Evolutionary conservation across 1,284 basidiomycete genomes (phyloP), one percentile per base, ranked within the genome.

Genomic region (Puccinia hordei): DNA sequence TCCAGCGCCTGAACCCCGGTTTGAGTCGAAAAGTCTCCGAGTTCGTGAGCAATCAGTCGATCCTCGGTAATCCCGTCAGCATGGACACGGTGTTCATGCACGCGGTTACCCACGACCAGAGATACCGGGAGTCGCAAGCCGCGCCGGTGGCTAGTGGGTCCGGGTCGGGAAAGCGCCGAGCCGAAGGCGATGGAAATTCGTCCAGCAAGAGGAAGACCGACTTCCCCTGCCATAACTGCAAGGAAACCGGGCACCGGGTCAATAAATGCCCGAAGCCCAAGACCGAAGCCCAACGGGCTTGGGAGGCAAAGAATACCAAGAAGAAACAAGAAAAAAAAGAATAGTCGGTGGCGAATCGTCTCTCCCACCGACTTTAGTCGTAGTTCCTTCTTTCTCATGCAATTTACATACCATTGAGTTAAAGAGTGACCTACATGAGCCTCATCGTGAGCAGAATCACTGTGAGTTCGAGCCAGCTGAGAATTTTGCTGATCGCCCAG

Each of bases 261-360:
- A 30, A 6, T 2, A 33, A 30, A 0, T 59, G 27, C 30, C 27
- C 27, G 0, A 1, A 10, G 30, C 57, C 27, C 15, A 59, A 59
- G 30, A 33, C 57, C 4, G 57, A 30, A 0, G 27, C 12, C 2
- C 57, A 59, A 17, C 33, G 33, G 15, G 57, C 57, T 19, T 59
- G 57, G 57, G 27, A 59, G 15, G 12, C 4, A 41, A 30, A 1
- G 12, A 33, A 30, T 1, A 33, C 33, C 9, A 59, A 33, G 3
- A 33, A n/a, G n/a, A n/a, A n/a, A n/a, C n/a, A n/a, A n/a, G n/a
- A n/a, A 10, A 59, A 19, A 59, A 59, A 59, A 65, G 35, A 41
- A n/a, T 65, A 65, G 35, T 38, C 61, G 61, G 35, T 41, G 61
- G n/a, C 35, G 61, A n/a, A 22, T n/a, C 9, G 61, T 65, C 35